Conservation (phyloP, 345 rosid genomes). For the Gossypium anomalum region DNA sequence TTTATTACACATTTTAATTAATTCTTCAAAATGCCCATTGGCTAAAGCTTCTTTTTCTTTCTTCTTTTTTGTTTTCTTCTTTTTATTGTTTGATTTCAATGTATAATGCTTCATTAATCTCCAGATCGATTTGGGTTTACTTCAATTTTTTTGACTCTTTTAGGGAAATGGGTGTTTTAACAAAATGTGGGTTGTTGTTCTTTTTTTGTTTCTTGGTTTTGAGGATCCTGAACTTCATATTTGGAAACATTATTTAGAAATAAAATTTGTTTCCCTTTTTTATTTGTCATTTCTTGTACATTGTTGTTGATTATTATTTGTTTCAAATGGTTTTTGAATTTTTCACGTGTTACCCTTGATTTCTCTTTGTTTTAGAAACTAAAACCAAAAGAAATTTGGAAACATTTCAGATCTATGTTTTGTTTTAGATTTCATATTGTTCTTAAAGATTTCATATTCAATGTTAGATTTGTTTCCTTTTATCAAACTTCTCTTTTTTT, state of each 20-base stretch:
- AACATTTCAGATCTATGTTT: slow-evolving; percentile 18
- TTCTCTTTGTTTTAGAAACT: not conserved
- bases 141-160: slow-evolving; percentile 1
- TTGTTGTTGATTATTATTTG: slow-evolving; percentile 16
- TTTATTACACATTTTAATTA: slow-evolving; percentile 1
- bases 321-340: not conserved
- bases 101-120: not conserved
- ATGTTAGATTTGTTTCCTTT: not conserved
- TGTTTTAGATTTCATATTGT: not conserved
- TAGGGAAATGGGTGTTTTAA: not conserved
- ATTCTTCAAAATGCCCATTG: not conserved
- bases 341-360: slow-evolving; percentile 14
- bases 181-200: not conserved
- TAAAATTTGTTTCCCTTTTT: slow-evolving; percentile 4
- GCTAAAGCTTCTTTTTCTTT: not conserved
- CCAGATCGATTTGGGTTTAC: slow-evolving; percentile 16
- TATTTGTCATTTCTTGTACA: not conserved
- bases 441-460: not conserved
- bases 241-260: slow-evolving; percentile 20
- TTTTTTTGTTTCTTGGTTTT: not conserved
- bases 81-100: not conserved
- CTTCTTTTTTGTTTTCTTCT: not conserved
- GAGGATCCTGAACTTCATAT: slow-evolving; percentile 11
- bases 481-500: not conserved
- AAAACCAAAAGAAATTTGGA: not conserved